Evolutionary conservation across 163 green algal species (phyloP), one percentile per base, ranked within the genome.

Genomic region (Scenedesmus sp.): DNA sequence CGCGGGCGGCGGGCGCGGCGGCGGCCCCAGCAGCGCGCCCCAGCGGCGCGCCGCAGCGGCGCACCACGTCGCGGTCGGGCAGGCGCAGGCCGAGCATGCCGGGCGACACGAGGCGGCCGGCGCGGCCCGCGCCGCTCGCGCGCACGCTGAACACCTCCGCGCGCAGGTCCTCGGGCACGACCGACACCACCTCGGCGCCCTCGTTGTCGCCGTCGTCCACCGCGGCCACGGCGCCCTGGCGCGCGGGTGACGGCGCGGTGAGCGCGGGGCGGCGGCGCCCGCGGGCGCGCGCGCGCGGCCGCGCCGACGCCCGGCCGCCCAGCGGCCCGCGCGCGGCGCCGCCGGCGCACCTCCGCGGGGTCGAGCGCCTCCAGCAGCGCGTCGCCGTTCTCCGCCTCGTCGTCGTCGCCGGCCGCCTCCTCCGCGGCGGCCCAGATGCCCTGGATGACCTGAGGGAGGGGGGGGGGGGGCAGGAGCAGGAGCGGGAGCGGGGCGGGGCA

Each of bases 351-450:
- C 44, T 63, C 18, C 1, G 33, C 28, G 2, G 60, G 57, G 45
- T 54, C 58, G 18, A 70, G 33, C 53, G 34, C 39, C 62, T 62
- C 34, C 74, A 75, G 62, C 60, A 73, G 50, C 29, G 31, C 36
- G 17, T 74, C 74, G 7, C 44, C 74, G 33, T 81, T 31, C 60
- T 75, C 74, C 24, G 28, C 62, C 63, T 67, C 74, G 20, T 81
- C 74, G 9, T 64, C 73, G 48, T 75, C 74, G 6, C 60, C 74
- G 22, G 17, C 74, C 13, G 29, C 57, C 7, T 71, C 71, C 39
- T 79, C 58, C 24, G 60, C 60, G n/a, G 71, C 71, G 26, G 69
- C 69, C 69, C 69, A 77, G 53, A 77, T 56, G 54, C 69, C 69
- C 54, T 67, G 53, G 39, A 77, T 66, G 34, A 77, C 31, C 39